Evolutionary conservation across 2,329 filamentous ascomycete genomes (phyloP), one percentile per base, ranked within the genome.

Genomic region (Apiospora pterosperma): DNA sequence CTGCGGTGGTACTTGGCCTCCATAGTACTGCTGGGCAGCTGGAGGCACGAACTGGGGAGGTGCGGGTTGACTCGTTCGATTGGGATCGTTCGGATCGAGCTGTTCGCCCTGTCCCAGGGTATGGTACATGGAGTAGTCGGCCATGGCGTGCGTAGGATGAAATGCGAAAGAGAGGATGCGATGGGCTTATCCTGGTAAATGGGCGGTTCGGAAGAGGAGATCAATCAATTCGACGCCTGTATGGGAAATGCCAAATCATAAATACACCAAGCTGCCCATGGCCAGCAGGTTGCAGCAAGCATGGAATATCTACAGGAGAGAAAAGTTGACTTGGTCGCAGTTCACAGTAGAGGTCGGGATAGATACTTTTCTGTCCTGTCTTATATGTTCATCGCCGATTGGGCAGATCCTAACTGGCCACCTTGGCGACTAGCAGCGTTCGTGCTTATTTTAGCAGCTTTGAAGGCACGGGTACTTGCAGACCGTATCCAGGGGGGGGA

Each of bases 1-100:
- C 65, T 79, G 79, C 61, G 76, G 76, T 7, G 74, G 72, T 19
- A 74, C 70, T 41, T 76, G 76, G 60, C 76, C 76, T 63, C 76
- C 78, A 72, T 83, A 82, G 70, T 88, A 88, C 64, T 84, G 81
- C 61, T 81, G 79, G 41, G 84, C 83, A 63, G 84, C 73, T 19
- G 83, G 84, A 55, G 83, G 84, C 65, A 85, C 81, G 75, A 89
- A 89, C 71, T 87, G 85, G 68, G 82, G 80, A 65, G 81, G 76
- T 65, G 80, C 80, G 60, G 82, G 84, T 67, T 85, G 84, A 71
- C 75, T 77, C 65, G 79, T 80, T 75, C 79, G 75, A 77, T 82
- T 78, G 72, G 84, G 79, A 76, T 87, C 77, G 77, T 85, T 81
- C 73, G 85, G 79, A 69, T 89, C 84, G 70, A 80, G 71, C 66